Percentiles rank a stretch among this genome's conserved stretches.
phyloP scores from a whole-genome alignment of 805 yeast species.

The Schwanniomyces pseudopolymorphus region DNA sequence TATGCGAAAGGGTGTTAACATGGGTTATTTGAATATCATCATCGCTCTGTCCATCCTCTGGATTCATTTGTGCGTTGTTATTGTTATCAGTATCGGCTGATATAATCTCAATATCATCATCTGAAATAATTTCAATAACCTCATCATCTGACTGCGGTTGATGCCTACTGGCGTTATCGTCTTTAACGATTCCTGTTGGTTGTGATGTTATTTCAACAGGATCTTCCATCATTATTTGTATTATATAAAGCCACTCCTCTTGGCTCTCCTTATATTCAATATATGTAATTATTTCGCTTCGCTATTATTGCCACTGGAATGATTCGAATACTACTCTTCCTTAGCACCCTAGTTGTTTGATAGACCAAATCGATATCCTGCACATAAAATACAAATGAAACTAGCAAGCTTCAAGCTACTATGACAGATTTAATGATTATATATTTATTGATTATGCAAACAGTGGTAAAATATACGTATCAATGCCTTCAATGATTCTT shows the following conservation, averaged over 20 bases:
- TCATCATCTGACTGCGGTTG: constrained; percentile 5
- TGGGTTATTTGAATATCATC: constrained; percentile 20
- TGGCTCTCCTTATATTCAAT: neutral
- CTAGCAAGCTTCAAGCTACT: neutral
- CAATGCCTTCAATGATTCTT: neutral
- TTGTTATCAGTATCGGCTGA: constrained; percentile 12
- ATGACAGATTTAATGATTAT: neutral
- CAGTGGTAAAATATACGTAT: constrained; percentile 1
- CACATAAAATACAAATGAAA: neutral
- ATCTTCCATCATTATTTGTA: constrained; percentile 1
- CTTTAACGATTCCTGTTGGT: neutral
- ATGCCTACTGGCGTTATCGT: neutral
- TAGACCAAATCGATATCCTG: neutral
- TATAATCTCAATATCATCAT: constrained; percentile 17
- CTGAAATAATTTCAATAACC: constrained; percentile 14
- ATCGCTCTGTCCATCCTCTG: constrained; percentile 7
- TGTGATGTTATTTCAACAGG: neutral
- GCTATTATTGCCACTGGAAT: neutral
- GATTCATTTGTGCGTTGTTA: neutral
- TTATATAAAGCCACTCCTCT: neutral
- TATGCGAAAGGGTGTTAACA: constrained; percentile 2
- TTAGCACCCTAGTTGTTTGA: neutral
- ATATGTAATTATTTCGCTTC: neutral
- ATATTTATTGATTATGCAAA: constrained; percentile 1
- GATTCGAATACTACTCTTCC: neutral